Conservation (phyloP, 257 asterid genomes). For the Ocimum tenuiflorum region DNA sequence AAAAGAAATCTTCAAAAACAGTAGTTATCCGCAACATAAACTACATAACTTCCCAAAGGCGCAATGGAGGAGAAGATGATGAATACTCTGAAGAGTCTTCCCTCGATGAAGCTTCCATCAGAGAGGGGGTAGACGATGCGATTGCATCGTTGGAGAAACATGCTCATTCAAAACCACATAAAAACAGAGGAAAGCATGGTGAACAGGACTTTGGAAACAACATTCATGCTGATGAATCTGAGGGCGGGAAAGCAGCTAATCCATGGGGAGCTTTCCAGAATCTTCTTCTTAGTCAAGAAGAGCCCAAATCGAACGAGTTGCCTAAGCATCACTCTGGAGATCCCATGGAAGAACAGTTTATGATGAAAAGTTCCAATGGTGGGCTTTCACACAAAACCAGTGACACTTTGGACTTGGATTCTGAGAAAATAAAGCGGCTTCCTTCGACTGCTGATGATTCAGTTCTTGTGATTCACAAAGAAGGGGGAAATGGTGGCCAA, state of each 20-base stretch:
- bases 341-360: constrained; percentile 36
- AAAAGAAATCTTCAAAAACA: constrained; percentile 57
- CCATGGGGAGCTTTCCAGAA: constrained; percentile 73
- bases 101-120: constrained; percentile 52
- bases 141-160: constrained; percentile 49
- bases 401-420: constrained; percentile 26
- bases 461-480: constrained; percentile 35
- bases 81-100: constrained; percentile 41
- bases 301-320: constrained; percentile 24
- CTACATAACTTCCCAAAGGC: constrained; percentile 62
- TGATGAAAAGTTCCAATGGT: constrained; percentile 28
- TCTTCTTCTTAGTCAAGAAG: constrained; percentile 55
- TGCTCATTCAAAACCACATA: constrained; percentile 27
- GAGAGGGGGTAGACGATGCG: constrained; percentile 57
- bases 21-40: constrained; percentile 85
- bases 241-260: constrained; percentile 30
- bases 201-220: constrained; percentile 20
- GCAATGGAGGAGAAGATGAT: constrained; percentile 48
- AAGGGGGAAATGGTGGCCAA: constrained; percentile 29
- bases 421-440: constrained; percentile 34
- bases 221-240: constrained; percentile 19
- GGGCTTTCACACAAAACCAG: constrained; percentile 25
- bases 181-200: constrained; percentile 31
- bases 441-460: constrained; percentile 43
- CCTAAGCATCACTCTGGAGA: constrained; percentile 22